Percentiles rank a stretch among this genome's conserved stretches.
These are phyloP conservation scores for Xerocomellus intermedius DNA, from an alignment of 768 basidiomycete genomes.

Conservation along the genomic window DNA sequence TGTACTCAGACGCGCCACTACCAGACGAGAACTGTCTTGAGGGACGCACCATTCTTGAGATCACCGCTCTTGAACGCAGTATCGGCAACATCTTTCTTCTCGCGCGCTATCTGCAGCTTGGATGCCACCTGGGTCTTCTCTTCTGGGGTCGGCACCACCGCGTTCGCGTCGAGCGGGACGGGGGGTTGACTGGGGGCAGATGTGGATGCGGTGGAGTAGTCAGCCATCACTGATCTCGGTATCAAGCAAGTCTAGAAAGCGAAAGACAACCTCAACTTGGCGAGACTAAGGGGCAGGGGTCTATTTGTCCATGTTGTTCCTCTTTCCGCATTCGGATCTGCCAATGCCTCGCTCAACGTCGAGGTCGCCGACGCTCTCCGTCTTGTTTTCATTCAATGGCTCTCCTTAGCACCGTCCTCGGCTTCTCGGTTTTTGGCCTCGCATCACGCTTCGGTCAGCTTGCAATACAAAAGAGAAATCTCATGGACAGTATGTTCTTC, in stretches of 20 bases:
- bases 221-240: conserved; percentile 16
- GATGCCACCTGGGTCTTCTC: conserved; percentile 33
- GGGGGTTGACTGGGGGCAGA: no score
- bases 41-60: conserved; percentile 51
- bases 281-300: not conserved
- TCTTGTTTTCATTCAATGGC: conserved; percentile 44
- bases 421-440: conserved; percentile 81
- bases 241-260: not conserved
- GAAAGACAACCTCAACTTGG: not conserved
- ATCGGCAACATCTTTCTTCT: conserved; percentile 68
- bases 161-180: conserved; percentile 21
- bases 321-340: conserved; percentile 14
- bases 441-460: conserved; percentile 84
- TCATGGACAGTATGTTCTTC: conserved; percentile 69
- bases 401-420: conserved; percentile 65
- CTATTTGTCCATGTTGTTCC: conserved; percentile 27
- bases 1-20: conserved; percentile 1
- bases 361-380: conserved; percentile 9
- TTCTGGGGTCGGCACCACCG: conserved; percentile 14
- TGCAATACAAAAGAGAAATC: conserved; percentile 75
- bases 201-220: not conserved
- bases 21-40: not conserved
- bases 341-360: not conserved
- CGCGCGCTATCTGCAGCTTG: conserved; percentile 61
- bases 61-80: conserved; percentile 68